Percentiles rank a stretch among this genome's conserved stretches.
These are phyloP conservation scores for Diplocarpon rosae DNA, from an alignment of 2,329 filamentous ascomycete genomes.

Conservation along the genomic window DNA sequence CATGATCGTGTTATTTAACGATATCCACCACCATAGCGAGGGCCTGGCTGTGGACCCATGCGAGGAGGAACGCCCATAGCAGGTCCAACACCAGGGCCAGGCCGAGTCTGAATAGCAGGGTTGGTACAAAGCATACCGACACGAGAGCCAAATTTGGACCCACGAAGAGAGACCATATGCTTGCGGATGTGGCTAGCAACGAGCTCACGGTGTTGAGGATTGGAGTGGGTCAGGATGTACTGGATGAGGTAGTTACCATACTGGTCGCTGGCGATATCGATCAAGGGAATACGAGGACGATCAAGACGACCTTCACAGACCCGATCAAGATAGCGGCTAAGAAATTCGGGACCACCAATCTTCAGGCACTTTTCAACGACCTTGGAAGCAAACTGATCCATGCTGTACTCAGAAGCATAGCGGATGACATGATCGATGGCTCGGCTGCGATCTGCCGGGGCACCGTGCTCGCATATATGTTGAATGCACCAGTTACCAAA, in stretches of 20 bases:
- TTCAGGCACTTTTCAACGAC: constrained; percentile 99
- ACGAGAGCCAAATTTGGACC: constrained; percentile 95
- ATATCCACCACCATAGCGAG: constrained; percentile 48
- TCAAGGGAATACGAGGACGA: constrained; percentile 88
- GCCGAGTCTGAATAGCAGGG: constrained; percentile 77
- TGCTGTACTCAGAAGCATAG: constrained; percentile 92
- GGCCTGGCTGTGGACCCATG: constrained; percentile 42
- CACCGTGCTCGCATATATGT: constrained; percentile 95
- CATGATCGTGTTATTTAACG: constrained; percentile 33
- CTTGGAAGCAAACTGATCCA: constrained; percentile 98
- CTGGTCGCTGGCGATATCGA: constrained; percentile 96
- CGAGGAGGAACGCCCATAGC: constrained; percentile 42
- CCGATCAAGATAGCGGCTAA: constrained; percentile 83
- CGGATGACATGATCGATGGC: constrained; percentile 93
- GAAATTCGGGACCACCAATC: constrained; percentile 82
- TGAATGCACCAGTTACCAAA: constrained; percentile 99
- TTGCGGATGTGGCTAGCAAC: constrained; percentile 93
- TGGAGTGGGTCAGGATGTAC: constrained; percentile 86
- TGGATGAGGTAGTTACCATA: constrained; percentile 98
- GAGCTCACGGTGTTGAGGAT: constrained; percentile 79
- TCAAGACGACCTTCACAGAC: constrained; percentile 87
- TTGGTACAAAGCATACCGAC: constrained; percentile 99
- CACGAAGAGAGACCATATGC: constrained; percentile 97
- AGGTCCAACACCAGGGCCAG: constrained; percentile 69
- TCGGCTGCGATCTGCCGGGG: constrained; percentile 78